A percentile compares a stretch with the other conserved stretches of the same genome.
phyloP scores from a whole-genome alignment of 108 stramenopile species.

The Seminavis robusta region DNA sequence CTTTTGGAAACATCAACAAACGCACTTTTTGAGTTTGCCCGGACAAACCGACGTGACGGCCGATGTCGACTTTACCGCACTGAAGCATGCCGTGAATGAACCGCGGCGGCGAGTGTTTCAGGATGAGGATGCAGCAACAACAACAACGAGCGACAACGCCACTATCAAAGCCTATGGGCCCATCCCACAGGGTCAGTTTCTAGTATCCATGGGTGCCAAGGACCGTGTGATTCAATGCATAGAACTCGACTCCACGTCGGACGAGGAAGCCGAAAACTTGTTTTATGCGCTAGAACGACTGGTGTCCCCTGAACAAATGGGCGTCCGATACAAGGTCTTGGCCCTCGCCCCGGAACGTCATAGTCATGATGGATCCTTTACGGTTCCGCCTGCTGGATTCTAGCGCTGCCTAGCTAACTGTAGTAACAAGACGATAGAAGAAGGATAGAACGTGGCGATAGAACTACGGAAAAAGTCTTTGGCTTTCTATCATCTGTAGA shows the following conservation, averaged over 20 bases:
- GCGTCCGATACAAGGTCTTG: conserved; percentile 80
- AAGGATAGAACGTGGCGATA: too few species aligned
- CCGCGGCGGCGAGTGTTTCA: background rate
- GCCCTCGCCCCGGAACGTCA: conserved; percentile 70
- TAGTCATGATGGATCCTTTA: too few species aligned
- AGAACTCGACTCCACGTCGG: conserved; percentile 77
- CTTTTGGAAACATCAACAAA: conserved; percentile 87
- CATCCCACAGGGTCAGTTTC: conserved; percentile 86
- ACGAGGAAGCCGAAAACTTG: conserved; percentile 77
- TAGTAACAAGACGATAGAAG: too few species aligned
- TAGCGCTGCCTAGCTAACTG: too few species aligned
- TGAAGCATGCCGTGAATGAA: conserved; percentile 63
- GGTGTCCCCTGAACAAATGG: conserved; percentile 90
- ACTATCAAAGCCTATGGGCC: conserved; percentile 74
- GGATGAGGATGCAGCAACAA: background rate
- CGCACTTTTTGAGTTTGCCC: conserved; percentile 75
- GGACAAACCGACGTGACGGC: conserved; percentile 94
- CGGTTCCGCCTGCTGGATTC: too few species aligned
- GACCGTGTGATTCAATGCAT: conserved; percentile 75
- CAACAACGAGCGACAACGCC: conserved; percentile 2
- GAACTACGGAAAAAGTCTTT: too few species aligned
- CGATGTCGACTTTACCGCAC: conserved; percentile 95
- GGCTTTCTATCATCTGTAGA: too few species aligned
- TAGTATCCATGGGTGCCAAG: conserved; percentile 89
- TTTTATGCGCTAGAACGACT: conserved; percentile 80